Evolutionary conservation across 331 rosid genomes (phyloP).

Genomic region (Arachis monticola): DNA sequence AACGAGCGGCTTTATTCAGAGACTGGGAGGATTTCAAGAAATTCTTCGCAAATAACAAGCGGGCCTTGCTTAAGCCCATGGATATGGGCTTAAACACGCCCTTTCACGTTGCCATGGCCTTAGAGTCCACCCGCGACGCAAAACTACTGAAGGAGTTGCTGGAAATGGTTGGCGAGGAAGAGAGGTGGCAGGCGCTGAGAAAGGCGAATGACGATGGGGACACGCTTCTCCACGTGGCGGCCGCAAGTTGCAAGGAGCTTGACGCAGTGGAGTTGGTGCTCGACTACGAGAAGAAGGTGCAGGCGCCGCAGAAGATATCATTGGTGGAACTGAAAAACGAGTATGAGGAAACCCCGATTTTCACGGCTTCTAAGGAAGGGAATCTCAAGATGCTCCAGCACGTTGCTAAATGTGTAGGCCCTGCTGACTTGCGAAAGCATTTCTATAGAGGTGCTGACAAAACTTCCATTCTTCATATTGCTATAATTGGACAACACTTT

Average conservation of each 20-base stretch:
- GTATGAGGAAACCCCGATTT: slow-evolving; percentile 6
- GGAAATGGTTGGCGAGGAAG: not conserved
- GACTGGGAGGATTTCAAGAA: slow-evolving; percentile 20
- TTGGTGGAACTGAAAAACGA: slow-evolving; percentile 3
- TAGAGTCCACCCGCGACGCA: not conserved
- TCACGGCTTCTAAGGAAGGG: not conserved
- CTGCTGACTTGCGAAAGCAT: not conserved
- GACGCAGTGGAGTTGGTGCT: not conserved
- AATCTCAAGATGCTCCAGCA: slow-evolving; percentile 13
- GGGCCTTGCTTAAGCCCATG: not conserved
- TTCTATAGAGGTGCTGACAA: not conserved
- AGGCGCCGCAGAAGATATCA: not conserved
- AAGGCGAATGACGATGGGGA: not conserved
- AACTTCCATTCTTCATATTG: slow-evolving; percentile 24
- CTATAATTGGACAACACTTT: not conserved
- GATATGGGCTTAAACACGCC: slow-evolving; percentile 9
- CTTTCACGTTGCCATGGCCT: not conserved
- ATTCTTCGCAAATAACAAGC: not conserved
- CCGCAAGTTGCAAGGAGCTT: not conserved
- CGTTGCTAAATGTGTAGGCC: not conserved
- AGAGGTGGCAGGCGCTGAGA: slow-evolving; percentile 11
- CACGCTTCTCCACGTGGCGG: slow-evolving; percentile 1
- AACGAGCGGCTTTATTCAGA: not conserved
- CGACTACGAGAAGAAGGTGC: not conserved
- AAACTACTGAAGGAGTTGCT: not conserved